Evolutionary conservation across 2,329 filamentous ascomycete genomes (phyloP).

Genomic region (Zelopaecilomyces penicillatus): DNA sequence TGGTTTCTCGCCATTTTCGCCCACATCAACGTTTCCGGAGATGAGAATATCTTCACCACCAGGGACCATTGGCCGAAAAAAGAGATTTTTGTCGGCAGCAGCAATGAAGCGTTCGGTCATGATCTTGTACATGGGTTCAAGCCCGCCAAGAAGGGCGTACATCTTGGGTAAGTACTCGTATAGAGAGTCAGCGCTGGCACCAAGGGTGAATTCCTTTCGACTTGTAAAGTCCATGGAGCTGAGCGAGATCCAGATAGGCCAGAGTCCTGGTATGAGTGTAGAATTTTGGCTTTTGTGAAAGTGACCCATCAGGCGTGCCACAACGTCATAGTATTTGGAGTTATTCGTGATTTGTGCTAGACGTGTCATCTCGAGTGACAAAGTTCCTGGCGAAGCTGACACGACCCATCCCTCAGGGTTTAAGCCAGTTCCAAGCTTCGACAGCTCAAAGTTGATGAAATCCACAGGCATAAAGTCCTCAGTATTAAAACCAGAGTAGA

Average conservation of each 20-base stretch:
- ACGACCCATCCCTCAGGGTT: constrained; percentile 29
- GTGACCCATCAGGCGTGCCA: constrained; percentile 58
- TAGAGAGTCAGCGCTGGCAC: constrained; percentile 35
- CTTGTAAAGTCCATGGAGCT: constrained; percentile 35
- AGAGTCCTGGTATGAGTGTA: constrained; percentile 63
- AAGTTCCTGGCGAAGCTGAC: constrained; percentile 48
- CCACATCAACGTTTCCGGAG: constrained; percentile 30
- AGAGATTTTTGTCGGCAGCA: constrained; percentile 46
- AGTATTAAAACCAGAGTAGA: constrained; percentile 61
- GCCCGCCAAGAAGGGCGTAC: constrained; percentile 56
- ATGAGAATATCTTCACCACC: constrained; percentile 46
- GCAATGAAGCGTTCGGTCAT: constrained; percentile 50
- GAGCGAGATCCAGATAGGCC: constrained; percentile 58
- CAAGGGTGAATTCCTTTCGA: constrained; percentile 25
- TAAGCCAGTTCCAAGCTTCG: constrained; percentile 27
- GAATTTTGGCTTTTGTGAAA: constrained; percentile 56
- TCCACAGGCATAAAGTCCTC: constrained; percentile 56
- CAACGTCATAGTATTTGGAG: constrained; percentile 65
- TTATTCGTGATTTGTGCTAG: constrained; percentile 66
- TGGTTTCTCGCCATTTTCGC: constrained; percentile 12
- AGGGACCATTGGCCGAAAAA: constrained; percentile 55
- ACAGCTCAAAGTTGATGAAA: constrained; percentile 35
- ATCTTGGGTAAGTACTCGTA: constrained; percentile 93
- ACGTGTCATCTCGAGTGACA: constrained; percentile 65
- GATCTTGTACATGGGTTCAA: constrained; percentile 42